Percentiles rank a stretch among this genome's conserved stretches.
phyloP scores from a whole-genome alignment of 257 asterid species.

The Solanum piurae region DNA sequence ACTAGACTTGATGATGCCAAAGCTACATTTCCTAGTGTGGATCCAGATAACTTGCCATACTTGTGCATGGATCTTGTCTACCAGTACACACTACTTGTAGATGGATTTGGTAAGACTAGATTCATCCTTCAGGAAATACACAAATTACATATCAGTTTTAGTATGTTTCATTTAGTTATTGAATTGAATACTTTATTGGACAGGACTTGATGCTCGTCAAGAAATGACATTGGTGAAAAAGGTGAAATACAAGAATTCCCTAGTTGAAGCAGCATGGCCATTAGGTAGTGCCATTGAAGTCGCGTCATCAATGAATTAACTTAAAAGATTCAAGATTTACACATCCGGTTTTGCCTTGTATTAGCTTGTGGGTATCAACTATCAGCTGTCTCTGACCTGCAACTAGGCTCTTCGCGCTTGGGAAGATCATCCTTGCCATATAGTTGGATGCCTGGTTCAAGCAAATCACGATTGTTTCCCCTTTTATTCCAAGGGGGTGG shows the following conservation, averaged over 20 bases:
- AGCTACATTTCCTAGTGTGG: constrained; percentile 47
- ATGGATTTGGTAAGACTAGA: constrained; percentile 72
- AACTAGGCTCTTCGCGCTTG: neutral
- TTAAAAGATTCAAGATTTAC: neutral
- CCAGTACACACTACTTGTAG: constrained; percentile 75
- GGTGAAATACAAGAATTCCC: constrained; percentile 23
- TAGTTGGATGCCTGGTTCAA: neutral
- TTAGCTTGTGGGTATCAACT: neutral
- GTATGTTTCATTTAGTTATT: neutral
- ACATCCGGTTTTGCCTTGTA: neutral
- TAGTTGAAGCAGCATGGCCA: constrained; percentile 45
- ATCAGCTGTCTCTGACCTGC: neutral
- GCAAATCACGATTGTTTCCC: neutral
- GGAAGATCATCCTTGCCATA: neutral
- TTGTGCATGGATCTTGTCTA: constrained; percentile 95
- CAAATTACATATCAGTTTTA: neutral
- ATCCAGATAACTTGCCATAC: constrained; percentile 65
- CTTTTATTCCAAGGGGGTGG: neutral
- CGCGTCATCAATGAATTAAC: constrained; percentile 13
- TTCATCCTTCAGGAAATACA: neutral
- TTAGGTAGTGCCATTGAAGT: constrained; percentile 41
- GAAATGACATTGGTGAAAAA: constrained; percentile 34
- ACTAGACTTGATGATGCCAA: constrained; percentile 58
- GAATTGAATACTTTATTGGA: neutral
- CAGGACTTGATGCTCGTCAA: constrained; percentile 35